phyloP scores from a whole-genome alignment of 345 rosid genomes.

The Arabis hirsuta region DNA sequence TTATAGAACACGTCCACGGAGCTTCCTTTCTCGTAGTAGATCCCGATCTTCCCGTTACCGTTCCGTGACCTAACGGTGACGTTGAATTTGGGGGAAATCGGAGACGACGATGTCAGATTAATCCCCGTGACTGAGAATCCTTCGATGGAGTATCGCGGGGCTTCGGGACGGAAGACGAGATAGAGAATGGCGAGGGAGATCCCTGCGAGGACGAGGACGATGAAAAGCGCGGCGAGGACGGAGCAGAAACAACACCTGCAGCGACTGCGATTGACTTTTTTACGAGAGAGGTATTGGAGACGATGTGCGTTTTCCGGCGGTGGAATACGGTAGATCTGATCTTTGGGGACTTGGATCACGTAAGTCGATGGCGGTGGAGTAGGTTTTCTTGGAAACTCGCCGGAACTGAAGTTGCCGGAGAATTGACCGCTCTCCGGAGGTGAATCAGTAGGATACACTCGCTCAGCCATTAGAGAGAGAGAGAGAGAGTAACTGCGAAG shows the following conservation, averaged over 20 bases:
- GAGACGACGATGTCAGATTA: conserved; percentile 54
- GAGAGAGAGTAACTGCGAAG: neutral
- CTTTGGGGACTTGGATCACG: conserved; percentile 86
- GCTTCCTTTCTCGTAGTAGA: conserved; percentile 60
- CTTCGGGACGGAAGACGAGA: conserved; percentile 68
- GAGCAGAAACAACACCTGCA: conserved; percentile 59
- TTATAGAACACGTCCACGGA: conserved; percentile 49
- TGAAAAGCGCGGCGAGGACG: conserved; percentile 41
- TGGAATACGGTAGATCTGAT: conserved; percentile 85
- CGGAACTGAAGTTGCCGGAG: conserved; percentile 49
- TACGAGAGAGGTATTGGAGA: conserved; percentile 55
- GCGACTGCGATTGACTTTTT: conserved; percentile 40
- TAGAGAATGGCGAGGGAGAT: conserved; percentile 59
- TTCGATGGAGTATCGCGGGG: conserved; percentile 62
- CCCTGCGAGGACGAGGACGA: conserved; percentile 52
- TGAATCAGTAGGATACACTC: conserved; percentile 45
- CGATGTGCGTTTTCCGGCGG: conserved; percentile 83
- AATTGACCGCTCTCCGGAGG: conserved; percentile 43
- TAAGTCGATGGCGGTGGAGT: conserved; percentile 64
- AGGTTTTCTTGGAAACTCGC: conserved; percentile 47
- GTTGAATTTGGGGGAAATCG: conserved; percentile 61
- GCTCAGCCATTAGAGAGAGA: conserved; percentile 41
- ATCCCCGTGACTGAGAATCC: conserved; percentile 57
- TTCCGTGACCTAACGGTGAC: conserved; percentile 63
- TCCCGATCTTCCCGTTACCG: conserved; percentile 69